Evolutionary conservation across 2,329 filamentous ascomycete genomes (phyloP).

Genomic region (Thielaviopsis musarum): DNA sequence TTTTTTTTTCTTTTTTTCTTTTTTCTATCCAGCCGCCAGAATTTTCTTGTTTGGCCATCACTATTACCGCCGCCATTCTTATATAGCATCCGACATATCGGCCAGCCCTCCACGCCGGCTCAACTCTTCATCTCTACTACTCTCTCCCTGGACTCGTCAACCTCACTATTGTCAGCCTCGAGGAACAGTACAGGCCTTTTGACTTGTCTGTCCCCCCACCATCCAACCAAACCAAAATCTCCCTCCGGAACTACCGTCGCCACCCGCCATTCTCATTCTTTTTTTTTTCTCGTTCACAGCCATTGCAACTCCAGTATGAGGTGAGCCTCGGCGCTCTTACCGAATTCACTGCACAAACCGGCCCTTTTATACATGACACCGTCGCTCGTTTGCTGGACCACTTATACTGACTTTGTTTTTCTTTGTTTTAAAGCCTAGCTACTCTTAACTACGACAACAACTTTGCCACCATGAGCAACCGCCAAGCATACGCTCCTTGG

Average conservation of each 20-base stretch:
- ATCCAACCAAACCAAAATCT: not conserved
- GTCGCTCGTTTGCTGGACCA: not conserved
- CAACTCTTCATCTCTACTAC: not conserved
- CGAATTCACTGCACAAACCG: not conserved
- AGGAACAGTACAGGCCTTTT: not conserved
- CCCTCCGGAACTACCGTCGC: not conserved
- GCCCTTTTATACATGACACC: not conserved
- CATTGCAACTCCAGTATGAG: slow-evolving; percentile 9
- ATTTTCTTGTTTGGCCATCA: not conserved
- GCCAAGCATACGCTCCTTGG: slow-evolving; percentile 8
- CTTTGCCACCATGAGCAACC: slow-evolving; percentile 11
- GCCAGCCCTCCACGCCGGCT: not conserved
- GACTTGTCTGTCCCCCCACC: not conserved
- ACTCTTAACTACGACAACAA: slow-evolving; percentile 8
- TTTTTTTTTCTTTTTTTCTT: too few relatives aligned
- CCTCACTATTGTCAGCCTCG: not conserved
- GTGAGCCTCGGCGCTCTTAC: slow-evolving; percentile 11
- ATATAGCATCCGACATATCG: not conserved
- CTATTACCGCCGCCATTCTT: not conserved
- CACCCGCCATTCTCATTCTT: not conserved
- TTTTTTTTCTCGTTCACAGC: not conserved
- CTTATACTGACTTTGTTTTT: slow-evolving; percentile 4
- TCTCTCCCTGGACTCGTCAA: not conserved
- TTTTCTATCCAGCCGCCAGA: too few relatives aligned
- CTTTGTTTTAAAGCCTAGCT: slow-evolving; percentile 4